Evolutionary conservation across 108 stramenopile genomes (phyloP), one percentile per base, ranked within the genome.

Genomic region (Nitzschia sp.): DNA sequence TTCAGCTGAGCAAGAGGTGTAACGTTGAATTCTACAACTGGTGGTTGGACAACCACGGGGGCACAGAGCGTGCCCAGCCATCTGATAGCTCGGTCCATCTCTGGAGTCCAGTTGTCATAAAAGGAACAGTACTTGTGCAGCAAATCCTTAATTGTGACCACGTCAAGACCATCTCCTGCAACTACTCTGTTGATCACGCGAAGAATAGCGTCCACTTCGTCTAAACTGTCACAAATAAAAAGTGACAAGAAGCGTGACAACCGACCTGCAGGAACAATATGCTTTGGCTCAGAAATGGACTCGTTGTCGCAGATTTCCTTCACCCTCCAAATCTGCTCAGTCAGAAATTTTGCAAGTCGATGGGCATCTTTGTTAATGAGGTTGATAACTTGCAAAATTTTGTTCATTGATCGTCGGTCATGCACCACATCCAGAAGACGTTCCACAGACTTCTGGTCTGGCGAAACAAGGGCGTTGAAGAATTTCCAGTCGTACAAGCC

Each of bases 401-500:
- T 85, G 53, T 83, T 63, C 89, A 89, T 94, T 10, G 93, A 82
- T 43, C 88, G 78, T 56, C 90, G 88, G 67, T 91, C 93, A 57
- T 94, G 86, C 22, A 94, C 51, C 7, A 94, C 88, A 70, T 94
- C 83, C 51, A 90, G 53, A 19, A 90, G 75, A 7, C 84, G 75
- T 38, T 74, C 77, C 8, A 80, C 67, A 21, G 93, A 88, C 44
- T 87, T 83, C 15, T 87, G 79, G 57, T 92, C 89, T 3, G 94
- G 94, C 0, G 88, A 87, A 22, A 95, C 91, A 8, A 95, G 54
- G 2, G 94, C 94, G 67, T 92, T 92, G 83, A 95, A 95, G 60
- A 95, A 95, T 58, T 89, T 87, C 88, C 88, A 93, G 64, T 89
- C 88, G 60, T 86, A 93, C 7, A 93, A 66, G 10, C 86, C 83